Percentiles rank a stretch among this genome's conserved stretches.
phyloP scores from a whole-genome alignment of 208 protist species.

The Vickermania ingenoplastis region DNA sequence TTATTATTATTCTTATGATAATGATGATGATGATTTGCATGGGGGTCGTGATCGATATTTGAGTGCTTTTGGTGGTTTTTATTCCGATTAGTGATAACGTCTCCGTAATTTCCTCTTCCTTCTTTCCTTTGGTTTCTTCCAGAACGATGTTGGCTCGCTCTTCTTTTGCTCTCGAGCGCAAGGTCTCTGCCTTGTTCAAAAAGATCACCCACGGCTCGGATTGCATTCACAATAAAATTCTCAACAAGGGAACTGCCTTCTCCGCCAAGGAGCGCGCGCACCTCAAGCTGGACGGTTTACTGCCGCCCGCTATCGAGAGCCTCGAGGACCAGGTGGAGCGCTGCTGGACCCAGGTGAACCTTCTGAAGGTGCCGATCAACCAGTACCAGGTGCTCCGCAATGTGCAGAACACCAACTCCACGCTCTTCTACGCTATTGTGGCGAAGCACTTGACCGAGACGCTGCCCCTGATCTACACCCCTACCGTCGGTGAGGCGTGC shows the following conservation, averaged over 20 bases:
- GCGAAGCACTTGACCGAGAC: constrained; percentile 27
- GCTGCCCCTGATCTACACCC: constrained; percentile 58
- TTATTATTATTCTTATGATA: too few species aligned
- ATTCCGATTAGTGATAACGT: too few species aligned
- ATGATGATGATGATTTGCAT: too few species aligned
- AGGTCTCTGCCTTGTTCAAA: constrained; percentile 2
- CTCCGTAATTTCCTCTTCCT: too few species aligned
- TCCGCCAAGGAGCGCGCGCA: constrained; percentile 39
- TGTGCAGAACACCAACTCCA: constrained; percentile 29
- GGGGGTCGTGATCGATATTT: too few species aligned
- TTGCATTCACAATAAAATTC: constrained; percentile 50
- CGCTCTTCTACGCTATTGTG: constrained; percentile 42
- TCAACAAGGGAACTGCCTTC: constrained; percentile 55
- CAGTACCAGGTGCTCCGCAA: constrained; percentile 32
- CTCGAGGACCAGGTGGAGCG: constrained; percentile 44
- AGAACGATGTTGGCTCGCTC: constrained; percentile 1
- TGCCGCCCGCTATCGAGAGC: constrained; percentile 35
- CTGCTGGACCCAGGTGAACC: constrained; percentile 26
- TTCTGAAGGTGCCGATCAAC: constrained; percentile 29
- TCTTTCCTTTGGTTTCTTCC: too few species aligned
- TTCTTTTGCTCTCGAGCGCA: not conserved
- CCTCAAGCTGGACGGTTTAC: constrained; percentile 35
- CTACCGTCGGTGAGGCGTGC: constrained; percentile 82
- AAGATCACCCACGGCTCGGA: constrained; percentile 39
- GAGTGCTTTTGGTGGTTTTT: too few species aligned